phyloP scores from a whole-genome alignment of 2,329 filamentous ascomycete species.

The Fusarium sambucinum region DNA sequence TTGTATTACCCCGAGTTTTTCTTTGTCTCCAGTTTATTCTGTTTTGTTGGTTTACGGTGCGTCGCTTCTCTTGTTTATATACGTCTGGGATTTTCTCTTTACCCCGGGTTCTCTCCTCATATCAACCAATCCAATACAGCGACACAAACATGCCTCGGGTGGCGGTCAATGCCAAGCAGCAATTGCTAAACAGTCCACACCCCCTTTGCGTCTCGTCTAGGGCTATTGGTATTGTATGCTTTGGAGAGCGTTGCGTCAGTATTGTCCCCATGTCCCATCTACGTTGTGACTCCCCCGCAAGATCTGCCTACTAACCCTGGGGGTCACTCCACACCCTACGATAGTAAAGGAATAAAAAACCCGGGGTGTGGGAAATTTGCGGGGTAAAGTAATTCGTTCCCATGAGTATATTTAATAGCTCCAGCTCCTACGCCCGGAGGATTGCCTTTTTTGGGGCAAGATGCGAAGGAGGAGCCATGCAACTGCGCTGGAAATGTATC shows the following conservation, averaged over 20 bases:
- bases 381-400: constrained; percentile 35
- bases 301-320: constrained; percentile 39
- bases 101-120: not conserved
- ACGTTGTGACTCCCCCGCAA: constrained; percentile 39
- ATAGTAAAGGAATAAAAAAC: constrained; percentile 17
- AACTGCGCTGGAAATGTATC: constrained; percentile 1
- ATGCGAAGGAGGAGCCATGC: constrained; percentile 36
- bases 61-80: constrained; percentile 24
- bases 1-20: constrained; percentile 20
- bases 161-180: constrained; percentile 37
- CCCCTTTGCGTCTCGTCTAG: not conserved
- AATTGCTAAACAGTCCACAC: constrained; percentile 9
- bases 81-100: not conserved
- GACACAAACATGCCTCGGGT: constrained; percentile 43
- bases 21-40: constrained; percentile 30
- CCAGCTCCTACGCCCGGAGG: constrained; percentile 39
- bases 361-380: constrained; percentile 42
- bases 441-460: constrained; percentile 43
- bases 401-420: not conserved
- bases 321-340: constrained; percentile 15
- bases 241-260: constrained; percentile 8
- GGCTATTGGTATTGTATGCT: not conserved
- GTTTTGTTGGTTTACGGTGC: constrained; percentile 18
- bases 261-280: not conserved
- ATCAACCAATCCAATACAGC: constrained; percentile 3